These are phyloP conservation scores for Leptomonas pyrrhocoris DNA, from an alignment of 208 protist species.

Conservation along the genomic window DNA sequence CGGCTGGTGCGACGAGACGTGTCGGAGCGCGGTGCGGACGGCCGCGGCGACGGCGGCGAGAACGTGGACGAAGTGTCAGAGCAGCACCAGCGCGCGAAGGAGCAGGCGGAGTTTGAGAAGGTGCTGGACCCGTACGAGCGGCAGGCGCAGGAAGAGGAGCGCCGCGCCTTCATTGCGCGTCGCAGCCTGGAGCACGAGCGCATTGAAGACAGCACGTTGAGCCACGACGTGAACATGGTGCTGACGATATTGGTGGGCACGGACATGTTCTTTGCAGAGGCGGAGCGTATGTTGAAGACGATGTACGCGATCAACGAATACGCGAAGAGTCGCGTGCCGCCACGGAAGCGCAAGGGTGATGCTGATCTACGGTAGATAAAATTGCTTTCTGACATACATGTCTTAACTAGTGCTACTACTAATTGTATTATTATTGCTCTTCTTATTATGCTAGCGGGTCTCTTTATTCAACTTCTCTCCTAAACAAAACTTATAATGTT, in stretches of 20 bases:
- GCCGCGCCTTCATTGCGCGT: constrained; percentile 23
- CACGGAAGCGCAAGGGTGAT: constrained; percentile 3
- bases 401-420: no score
- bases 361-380: no score
- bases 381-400: no score
- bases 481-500: no score
- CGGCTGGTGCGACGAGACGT: background rate
- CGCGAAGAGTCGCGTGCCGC: constrained; percentile 36
- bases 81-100: constrained; percentile 12
- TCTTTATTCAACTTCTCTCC: no score
- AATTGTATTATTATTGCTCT: no score
- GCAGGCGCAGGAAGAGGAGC: constrained; percentile 35
- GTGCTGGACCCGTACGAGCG: constrained; percentile 29
- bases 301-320: constrained; percentile 62
- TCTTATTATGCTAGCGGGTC: no score
- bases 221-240: constrained; percentile 62
- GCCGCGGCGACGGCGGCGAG: background rate
- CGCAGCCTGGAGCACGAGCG: constrained; percentile 28
- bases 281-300: constrained; percentile 50
- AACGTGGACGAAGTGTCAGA: constrained; percentile 8
- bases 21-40: background rate
- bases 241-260: constrained; percentile 63
- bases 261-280: constrained; percentile 62
- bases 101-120: constrained; percentile 10
- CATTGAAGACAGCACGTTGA: constrained; percentile 44